These are phyloP conservation scores for Cercospora canescens DNA, from an alignment of 2,329 filamentous ascomycete species.

Conservation along the genomic window DNA sequence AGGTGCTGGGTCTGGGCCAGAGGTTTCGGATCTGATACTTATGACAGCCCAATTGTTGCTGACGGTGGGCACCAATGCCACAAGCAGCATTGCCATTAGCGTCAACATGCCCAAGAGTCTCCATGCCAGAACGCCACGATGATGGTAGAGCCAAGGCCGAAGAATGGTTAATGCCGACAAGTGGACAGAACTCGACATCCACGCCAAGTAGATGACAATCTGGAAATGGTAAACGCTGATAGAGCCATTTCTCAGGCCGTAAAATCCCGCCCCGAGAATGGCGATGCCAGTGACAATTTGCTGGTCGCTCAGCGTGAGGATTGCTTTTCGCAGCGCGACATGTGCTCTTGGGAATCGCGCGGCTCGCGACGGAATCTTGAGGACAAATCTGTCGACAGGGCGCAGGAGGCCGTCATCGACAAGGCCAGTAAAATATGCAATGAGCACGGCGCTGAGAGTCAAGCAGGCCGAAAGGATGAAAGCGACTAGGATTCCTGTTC, in stretches of 20 bases:
- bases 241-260: constrained; percentile 9
- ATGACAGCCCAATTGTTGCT: constrained; percentile 24
- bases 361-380: constrained; percentile 17
- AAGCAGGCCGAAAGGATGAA: constrained; percentile 27
- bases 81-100: constrained; percentile 22
- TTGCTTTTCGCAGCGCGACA: constrained; percentile 16
- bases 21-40: not conserved
- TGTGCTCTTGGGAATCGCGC: constrained; percentile 6
- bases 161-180: constrained; percentile 24
- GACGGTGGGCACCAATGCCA: constrained; percentile 27
- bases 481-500: constrained; percentile 25
- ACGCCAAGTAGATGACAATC: constrained; percentile 24
- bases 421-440: constrained; percentile 20
- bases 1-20: not conserved
- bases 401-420: constrained; percentile 23
- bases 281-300: constrained; percentile 27
- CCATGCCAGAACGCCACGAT: constrained; percentile 9
- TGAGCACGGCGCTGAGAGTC: constrained; percentile 20
- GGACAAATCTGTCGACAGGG: constrained; percentile 17
- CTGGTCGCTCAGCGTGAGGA: constrained; percentile 23
- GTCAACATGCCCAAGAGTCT: constrained; percentile 20
- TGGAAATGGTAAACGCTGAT: constrained; percentile 22
- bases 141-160: constrained; percentile 15
- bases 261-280: constrained; percentile 20
- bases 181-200: constrained; percentile 26